Evolutionary conservation across 192 early-diverging fungal genomes (phyloP).

Genomic region (Backusella australiensis): DNA sequence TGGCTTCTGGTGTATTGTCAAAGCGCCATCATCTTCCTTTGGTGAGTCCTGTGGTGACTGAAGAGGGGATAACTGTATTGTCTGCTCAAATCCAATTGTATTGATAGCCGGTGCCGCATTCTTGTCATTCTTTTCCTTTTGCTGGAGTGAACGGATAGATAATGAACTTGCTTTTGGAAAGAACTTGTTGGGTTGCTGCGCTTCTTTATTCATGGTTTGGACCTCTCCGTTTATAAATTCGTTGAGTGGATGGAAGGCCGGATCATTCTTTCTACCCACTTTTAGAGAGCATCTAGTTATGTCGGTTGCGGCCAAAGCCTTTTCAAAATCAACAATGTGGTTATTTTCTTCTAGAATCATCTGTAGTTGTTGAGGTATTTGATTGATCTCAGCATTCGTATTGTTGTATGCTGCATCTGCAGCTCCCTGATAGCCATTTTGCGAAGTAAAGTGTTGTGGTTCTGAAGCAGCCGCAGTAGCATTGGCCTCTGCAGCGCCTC

Average conservation of each 20-base stretch:
- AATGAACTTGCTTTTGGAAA: slow-evolving; percentile 1
- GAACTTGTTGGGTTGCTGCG: neutral
- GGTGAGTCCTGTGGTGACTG: neutral
- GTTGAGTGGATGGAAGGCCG: neutral
- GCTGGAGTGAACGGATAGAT: neutral
- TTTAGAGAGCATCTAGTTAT: neutral
- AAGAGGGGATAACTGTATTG: neutral
- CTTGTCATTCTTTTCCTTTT: neutral
- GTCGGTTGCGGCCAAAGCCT: neutral
- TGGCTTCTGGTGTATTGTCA: neutral
- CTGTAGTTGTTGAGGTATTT: slow-evolving; percentile 2
- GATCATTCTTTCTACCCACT: neutral
- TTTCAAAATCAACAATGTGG: slow-evolving; percentile 7
- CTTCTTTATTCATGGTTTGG: neutral
- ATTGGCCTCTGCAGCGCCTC: neutral
- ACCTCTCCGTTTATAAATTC: neutral
- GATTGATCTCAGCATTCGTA: neutral
- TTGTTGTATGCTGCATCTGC: neutral
- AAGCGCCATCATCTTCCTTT: neutral
- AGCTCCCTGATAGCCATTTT: neutral
- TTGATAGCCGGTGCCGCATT: neutral
- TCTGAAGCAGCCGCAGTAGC: neutral
- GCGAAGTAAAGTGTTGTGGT: neutral
- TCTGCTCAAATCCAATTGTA: neutral
- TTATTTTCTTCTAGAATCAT: slow-evolving; percentile 9